phyloP scores from a whole-genome alignment of 768 basidiomycete species.

The Daedaleopsis sinensis region DNA sequence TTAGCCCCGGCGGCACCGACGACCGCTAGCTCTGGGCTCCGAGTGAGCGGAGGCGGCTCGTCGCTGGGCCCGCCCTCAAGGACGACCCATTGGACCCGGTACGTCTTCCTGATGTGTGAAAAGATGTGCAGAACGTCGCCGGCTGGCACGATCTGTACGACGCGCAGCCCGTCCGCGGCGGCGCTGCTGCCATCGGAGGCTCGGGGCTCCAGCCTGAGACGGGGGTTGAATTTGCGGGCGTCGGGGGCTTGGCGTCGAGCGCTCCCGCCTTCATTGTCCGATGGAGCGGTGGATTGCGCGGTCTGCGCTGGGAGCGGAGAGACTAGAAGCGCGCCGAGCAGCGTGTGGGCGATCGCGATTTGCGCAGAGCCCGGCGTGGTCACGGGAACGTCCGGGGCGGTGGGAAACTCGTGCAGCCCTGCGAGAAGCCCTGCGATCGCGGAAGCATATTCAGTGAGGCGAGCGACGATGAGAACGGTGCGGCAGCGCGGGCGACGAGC shows the following conservation, averaged over 20 bases:
- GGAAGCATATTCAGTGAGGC: slow-evolving; percentile 12
- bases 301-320: slow-evolving; percentile 15
- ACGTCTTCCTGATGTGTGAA: slow-evolving; percentile 90
- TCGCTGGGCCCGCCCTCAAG: slow-evolving; percentile 54
- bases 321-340: slow-evolving; percentile 44
- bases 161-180: slow-evolving; percentile 25
- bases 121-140: slow-evolving; percentile 82
- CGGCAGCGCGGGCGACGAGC: not conserved
- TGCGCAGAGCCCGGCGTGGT: slow-evolving; percentile 40
- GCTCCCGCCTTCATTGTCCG: slow-evolving; percentile 6
- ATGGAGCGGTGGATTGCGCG: slow-evolving; percentile 5
- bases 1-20: slow-evolving; percentile 5
- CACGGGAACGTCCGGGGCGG: slow-evolving; percentile 54
- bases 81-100: slow-evolving; percentile 72
- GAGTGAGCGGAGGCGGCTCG: slow-evolving; percentile 40
- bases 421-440: slow-evolving; percentile 75
- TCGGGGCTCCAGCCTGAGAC: no score
- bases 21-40: slow-evolving; percentile 3
- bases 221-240: not conserved
- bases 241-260: slow-evolving; percentile 4
- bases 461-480: not conserved
- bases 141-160: slow-evolving; percentile 51
- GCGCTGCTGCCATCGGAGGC: not conserved
- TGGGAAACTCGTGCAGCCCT: slow-evolving; percentile 88
- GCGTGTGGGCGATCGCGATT: slow-evolving; percentile 36